Conservation (phyloP, 768 basidiomycete species). For the Lentinula edodes region DNA sequence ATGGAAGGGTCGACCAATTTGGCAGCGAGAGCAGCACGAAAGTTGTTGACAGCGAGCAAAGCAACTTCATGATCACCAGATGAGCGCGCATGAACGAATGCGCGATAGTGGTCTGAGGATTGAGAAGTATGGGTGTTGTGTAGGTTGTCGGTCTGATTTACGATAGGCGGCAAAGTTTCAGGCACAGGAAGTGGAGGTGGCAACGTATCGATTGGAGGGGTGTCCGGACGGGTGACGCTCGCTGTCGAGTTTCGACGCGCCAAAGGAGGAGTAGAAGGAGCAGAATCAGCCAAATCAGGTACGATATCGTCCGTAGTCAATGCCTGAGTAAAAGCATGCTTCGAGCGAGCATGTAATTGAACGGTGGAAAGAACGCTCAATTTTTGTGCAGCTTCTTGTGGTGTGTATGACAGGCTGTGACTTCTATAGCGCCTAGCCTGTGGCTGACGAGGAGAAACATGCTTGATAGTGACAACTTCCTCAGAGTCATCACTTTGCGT, state of each 20-base stretch:
- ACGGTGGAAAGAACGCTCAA: conserved; percentile 61
- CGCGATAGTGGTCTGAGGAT: conserved; percentile 12
- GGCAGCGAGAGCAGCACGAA: conserved; percentile 27
- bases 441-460: conserved; percentile 19
- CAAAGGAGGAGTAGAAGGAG: conserved; percentile 11
- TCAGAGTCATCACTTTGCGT: conserved; percentile 63
- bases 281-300: conserved; percentile 15
- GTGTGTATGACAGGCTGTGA: conserved; percentile 51
- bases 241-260: conserved; percentile 9
- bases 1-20: conserved; percentile 27
- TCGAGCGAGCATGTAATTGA: conserved; percentile 56
- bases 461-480: conserved; percentile 12
- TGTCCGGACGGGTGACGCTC: conserved; percentile 7
- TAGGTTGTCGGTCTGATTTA: not conserved
- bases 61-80: conserved; percentile 20
- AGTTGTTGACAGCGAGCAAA: conserved; percentile 29
- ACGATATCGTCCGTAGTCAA: conserved; percentile 10
- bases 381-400: conserved; percentile 33
- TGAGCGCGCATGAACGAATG: conserved; percentile 21
- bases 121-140: not conserved
- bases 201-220: conserved; percentile 1
- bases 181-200: conserved; percentile 10
- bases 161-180: not conserved
- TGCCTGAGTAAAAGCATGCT: conserved; percentile 46
- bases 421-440: conserved; percentile 43